Evolutionary conservation across 176 grass and related monocot species (phyloP), one percentile per base, ranked within the genome.

Genomic region (Tuctoria greenei): DNA sequence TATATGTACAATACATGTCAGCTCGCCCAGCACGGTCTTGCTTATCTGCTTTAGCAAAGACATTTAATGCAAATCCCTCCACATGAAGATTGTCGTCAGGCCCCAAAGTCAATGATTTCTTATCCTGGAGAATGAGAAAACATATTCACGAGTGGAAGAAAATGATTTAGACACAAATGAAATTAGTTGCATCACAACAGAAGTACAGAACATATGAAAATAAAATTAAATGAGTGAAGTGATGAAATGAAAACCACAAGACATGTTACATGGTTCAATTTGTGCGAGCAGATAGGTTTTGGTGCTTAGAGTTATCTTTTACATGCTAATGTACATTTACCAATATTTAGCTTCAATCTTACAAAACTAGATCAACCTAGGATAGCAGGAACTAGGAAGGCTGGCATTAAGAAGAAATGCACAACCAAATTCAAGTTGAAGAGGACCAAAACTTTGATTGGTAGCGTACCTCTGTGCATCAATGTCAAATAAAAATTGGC

Each of bases 41-140:
- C 79, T 99, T 99, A 71, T 99, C 95, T n/a, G 95, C 95, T 87
- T 99, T 99, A 69, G 92, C 69, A 84, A 99, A 99, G 55, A 99
- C 85, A 4, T 92, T 99, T 13, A 88, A 95, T 72, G 92, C 92
- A 77, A 99, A 99, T 42, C 96, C 96, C 69, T 99, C 96, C 61
- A 99, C 39, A 88, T 99, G 93, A 84, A 99, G 87, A 56, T 75
- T 26, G 66, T 95, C 96, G 4, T 99, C 96, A 18, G 96, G 66
- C 12, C 82, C 82, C 72, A 95, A 66, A 64, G 89, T 95, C 58
- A 95, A 52, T 4, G 89, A 72, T 64, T 87, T 99, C 76, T 99
- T 99, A 86, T 99, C 96, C 96, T 98, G 84, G 47, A 61, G 10
- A 21, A 67, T 52, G 45, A 37, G 12, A 67, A 18, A 79, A 80